Conservation (phyloP, 805 yeast genomes). For the Candida rishiriensis region DNA sequence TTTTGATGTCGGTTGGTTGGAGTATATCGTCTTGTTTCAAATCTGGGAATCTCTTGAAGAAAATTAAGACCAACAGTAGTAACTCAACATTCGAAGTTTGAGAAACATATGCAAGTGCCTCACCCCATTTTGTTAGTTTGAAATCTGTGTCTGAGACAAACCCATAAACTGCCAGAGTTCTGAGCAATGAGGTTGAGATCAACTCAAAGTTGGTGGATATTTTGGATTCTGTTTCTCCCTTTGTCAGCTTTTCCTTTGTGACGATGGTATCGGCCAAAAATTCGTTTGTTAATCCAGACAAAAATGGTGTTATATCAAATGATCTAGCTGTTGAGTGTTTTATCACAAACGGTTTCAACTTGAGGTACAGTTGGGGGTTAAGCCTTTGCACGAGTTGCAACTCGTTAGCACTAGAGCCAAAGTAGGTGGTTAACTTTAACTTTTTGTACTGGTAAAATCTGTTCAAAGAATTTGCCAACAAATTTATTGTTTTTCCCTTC, state of each 20-base stretch:
- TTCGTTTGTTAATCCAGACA: slow-evolving; percentile 27
- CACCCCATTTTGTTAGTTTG: slow-evolving; percentile 49
- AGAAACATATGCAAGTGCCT: slow-evolving; percentile 37
- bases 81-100: slow-evolving; percentile 31
- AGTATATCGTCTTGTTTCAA: slow-evolving; percentile 39
- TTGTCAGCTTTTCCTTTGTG: slow-evolving; percentile 4
- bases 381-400: slow-evolving; percentile 46
- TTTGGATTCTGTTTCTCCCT: slow-evolving; percentile 24
- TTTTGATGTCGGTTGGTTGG: slow-evolving; percentile 27
- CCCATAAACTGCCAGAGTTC: slow-evolving; percentile 50
- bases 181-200: slow-evolving; percentile 49
- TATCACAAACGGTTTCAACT: slow-evolving; percentile 31
- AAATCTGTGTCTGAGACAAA: slow-evolving; percentile 40
- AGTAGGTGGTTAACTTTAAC: slow-evolving; percentile 42
- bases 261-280: slow-evolving; percentile 23
- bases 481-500: slow-evolving; percentile 59
- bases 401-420: slow-evolving; percentile 15
- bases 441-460: slow-evolving; percentile 81
- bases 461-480: slow-evolving; percentile 67
- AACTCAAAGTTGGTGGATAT: slow-evolving; percentile 47
- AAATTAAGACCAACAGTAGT: slow-evolving; percentile 43
- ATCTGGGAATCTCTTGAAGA: slow-evolving; percentile 34
- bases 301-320: slow-evolving; percentile 30
- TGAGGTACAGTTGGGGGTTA: slow-evolving; percentile 47
- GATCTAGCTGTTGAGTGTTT: slow-evolving; percentile 29